A percentile compares a stretch with the other conserved stretches of the same genome.
These are phyloP conservation scores for Fusarium neocosmosporiellum DNA, from an alignment of 2,329 filamentous ascomycete species.

Conservation along the genomic window DNA sequence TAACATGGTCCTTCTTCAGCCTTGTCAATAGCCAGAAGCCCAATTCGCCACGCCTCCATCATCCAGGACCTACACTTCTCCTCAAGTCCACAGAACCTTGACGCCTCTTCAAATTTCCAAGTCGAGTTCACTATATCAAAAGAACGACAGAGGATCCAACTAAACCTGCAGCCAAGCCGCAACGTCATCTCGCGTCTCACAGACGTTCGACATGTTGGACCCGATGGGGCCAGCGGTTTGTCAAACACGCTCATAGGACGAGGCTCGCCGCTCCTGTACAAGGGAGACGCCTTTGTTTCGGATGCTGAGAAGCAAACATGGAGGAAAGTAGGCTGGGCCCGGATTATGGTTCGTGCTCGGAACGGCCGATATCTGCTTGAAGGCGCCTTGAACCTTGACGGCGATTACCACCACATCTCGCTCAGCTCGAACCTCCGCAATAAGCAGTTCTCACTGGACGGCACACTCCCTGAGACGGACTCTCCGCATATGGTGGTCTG, in stretches of 20 bases:
- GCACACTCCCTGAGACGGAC: neutral
- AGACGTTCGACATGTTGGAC: conserved; percentile 17
- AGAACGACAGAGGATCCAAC: neutral
- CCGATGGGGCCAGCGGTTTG: conserved; percentile 3
- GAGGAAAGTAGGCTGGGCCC: conserved; percentile 20
- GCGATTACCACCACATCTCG: conserved; percentile 27
- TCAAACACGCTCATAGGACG: neutral
- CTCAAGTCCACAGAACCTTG: conserved; percentile 4
- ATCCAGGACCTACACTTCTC: conserved; percentile 22
- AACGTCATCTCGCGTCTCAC: conserved; percentile 26
- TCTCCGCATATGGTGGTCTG: conserved; percentile 26
- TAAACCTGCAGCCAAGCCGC: conserved; percentile 23
- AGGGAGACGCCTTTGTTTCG: conserved; percentile 10
- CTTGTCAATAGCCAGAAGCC: conserved; percentile 8
- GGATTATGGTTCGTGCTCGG: conserved; percentile 25
- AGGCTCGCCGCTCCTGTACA: conserved; percentile 15
- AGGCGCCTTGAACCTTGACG: conserved; percentile 31
- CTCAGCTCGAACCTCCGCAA: conserved; percentile 25
- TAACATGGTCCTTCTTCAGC: conserved; percentile 9
- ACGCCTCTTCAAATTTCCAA: conserved; percentile 18
- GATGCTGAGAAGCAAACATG: conserved; percentile 1
- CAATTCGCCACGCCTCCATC: neutral
- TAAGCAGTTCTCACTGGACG: neutral
- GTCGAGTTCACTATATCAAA: conserved; percentile 22
- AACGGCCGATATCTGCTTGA: conserved; percentile 15